Percentiles rank a stretch among this genome's conserved stretches.
These are phyloP conservation scores for Phytomonas sp. DNA, from an alignment of 208 protist species.

Conservation along the genomic window DNA sequence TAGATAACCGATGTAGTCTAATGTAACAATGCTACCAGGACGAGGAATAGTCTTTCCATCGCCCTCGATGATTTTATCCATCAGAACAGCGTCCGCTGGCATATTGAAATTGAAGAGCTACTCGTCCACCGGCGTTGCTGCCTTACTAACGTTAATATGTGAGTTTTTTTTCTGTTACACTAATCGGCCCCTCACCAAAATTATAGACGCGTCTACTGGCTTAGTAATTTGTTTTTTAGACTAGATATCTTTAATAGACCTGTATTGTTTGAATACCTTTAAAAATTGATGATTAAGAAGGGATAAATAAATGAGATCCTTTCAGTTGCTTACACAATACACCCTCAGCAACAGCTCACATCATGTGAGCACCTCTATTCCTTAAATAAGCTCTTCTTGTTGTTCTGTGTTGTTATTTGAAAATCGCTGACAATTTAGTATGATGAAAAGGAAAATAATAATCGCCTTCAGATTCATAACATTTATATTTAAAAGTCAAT, in stretches of 20 bases:
- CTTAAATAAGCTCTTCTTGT: conserved; percentile 4
- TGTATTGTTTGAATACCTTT: background rate
- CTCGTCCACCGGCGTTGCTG: background rate
- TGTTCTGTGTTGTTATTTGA: background rate
- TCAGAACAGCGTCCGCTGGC: conserved; percentile 64
- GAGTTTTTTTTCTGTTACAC: background rate
- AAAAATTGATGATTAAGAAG: background rate
- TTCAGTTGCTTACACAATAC: background rate
- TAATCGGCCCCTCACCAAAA: background rate
- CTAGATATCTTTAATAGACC: background rate
- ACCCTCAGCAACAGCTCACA: background rate
- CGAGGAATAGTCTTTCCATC: conserved; percentile 88
- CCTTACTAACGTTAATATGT: background rate
- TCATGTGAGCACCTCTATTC: background rate
- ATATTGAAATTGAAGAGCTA: conserved; percentile 16
- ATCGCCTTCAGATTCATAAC: background rate
- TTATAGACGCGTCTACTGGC: background rate
- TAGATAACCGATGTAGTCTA: conserved; percentile 82
- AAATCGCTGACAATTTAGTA: background rate
- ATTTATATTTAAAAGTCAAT: conserved; percentile 1
- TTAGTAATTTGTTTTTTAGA: background rate
- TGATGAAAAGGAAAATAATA: conserved; percentile 3
- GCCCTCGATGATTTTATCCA: conserved; percentile 91
- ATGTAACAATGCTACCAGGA: conserved; percentile 76
- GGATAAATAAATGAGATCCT: background rate